Evolutionary conservation across 2,329 filamentous ascomycete genomes (phyloP).

Genomic region (Fonsecaea pedrosoi): DNA sequence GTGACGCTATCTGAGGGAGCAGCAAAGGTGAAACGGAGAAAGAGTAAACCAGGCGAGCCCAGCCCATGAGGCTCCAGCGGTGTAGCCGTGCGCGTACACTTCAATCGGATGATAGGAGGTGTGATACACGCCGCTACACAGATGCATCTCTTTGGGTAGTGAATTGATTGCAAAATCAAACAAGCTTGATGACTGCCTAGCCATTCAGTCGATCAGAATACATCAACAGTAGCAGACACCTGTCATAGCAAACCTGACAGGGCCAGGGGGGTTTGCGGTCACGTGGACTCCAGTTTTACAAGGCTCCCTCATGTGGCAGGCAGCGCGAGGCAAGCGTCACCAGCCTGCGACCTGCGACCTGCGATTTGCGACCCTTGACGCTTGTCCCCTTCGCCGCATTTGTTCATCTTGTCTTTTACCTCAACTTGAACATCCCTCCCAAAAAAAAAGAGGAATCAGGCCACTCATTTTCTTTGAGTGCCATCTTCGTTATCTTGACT

Average conservation of each 20-base stretch:
- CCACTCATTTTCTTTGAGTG: background rate
- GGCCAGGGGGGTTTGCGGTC: background rate
- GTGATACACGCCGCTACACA: background rate
- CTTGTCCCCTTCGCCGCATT: slow-evolving; percentile 16
- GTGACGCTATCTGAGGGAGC: slow-evolving; percentile 17
- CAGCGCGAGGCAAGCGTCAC: slow-evolving; percentile 10
- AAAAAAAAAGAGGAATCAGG: background rate
- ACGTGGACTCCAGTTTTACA: background rate
- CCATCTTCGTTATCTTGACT: background rate
- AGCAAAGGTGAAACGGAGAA: slow-evolving; percentile 31
- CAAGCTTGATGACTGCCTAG: background rate
- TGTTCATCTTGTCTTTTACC: slow-evolving; percentile 3
- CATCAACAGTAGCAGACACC: background rate
- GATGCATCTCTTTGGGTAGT: background rate
- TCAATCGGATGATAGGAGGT: background rate
- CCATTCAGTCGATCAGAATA: background rate
- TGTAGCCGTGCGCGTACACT: background rate
- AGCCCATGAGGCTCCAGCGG: slow-evolving; percentile 22
- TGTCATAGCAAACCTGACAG: too few relatives aligned
- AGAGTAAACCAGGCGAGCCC: slow-evolving; percentile 30
- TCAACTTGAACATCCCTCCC: background rate
- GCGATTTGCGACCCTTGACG: background rate
- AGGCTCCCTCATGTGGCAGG: background rate
- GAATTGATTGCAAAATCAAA: background rate
- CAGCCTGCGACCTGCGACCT: slow-evolving; percentile 1